These are phyloP conservation scores for Solanum commersonii DNA, from an alignment of 257 asterid species.

Conservation along the genomic window DNA sequence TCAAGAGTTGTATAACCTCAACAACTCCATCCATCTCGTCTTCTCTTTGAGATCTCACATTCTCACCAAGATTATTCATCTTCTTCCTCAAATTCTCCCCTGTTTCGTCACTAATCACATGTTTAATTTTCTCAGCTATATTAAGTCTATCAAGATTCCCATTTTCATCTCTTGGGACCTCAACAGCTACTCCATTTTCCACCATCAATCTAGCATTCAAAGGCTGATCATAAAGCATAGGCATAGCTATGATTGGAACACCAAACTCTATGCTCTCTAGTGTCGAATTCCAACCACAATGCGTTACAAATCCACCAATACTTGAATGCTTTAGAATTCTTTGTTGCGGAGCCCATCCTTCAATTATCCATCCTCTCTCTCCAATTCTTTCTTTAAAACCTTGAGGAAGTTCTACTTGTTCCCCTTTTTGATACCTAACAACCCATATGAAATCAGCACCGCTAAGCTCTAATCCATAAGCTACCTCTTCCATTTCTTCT, in stretches of 20 bases:
- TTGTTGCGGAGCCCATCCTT: not conserved
- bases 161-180: not conserved
- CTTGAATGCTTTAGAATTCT: not conserved
- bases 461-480: conserved; percentile 42
- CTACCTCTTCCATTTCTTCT: conserved; percentile 40
- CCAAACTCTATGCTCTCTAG: not conserved
- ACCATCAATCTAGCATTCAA: not conserved
- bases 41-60: not conserved
- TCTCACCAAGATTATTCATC: not conserved
- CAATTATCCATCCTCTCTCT: not conserved
- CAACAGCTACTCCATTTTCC: not conserved
- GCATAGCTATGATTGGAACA: not conserved
- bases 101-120: not conserved
- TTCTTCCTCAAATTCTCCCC: not conserved
- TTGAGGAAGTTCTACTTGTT: conserved; percentile 10
- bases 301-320: not conserved
- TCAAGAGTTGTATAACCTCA: not conserved
- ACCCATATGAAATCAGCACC: not conserved
- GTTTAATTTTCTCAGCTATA: not conserved
- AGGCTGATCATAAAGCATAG: not conserved
- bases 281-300: not conserved
- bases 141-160: not conserved
- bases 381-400: conserved; percentile 11
- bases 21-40: not conserved
- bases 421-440: conserved; percentile 26